Percentiles rank a stretch among this genome's conserved stretches.
These are phyloP conservation scores for Russula foetens DNA, from an alignment of 768 basidiomycete species.

Conservation along the genomic window DNA sequence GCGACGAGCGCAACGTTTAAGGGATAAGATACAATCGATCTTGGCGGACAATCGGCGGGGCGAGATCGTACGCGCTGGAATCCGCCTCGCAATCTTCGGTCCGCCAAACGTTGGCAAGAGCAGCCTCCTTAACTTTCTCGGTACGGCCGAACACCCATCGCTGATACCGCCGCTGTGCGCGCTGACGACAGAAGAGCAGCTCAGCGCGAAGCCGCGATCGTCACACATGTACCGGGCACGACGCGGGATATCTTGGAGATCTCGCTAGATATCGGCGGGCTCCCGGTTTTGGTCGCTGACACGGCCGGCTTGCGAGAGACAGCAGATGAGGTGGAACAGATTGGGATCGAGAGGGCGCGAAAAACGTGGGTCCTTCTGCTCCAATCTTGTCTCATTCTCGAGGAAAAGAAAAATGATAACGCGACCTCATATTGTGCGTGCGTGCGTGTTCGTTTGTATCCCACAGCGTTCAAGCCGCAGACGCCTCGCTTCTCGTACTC, in stretches of 20 bases:
- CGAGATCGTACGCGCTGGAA: conserved; percentile 76
- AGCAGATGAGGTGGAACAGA: conserved; percentile 63
- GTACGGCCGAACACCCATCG: conserved; percentile 28
- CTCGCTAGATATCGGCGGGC: conserved; percentile 80
- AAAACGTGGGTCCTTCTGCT: conserved; percentile 42
- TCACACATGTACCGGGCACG: conserved; percentile 81
- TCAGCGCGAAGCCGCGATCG: conserved; percentile 82
- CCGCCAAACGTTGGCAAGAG: conserved; percentile 96
- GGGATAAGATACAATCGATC: conserved; percentile 43
- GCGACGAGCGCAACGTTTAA: conserved; percentile 40
- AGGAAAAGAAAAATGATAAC: not conserved
- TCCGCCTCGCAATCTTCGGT: conserved; percentile 82
- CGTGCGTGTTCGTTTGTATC: not conserved
- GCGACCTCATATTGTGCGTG: not conserved
- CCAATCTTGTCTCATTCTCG: not conserved
- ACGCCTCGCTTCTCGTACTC: conserved; percentile 74
- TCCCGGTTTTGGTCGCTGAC: conserved; percentile 75
- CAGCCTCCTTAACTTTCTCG: conserved; percentile 76
- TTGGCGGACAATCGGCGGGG: conserved; percentile 68
- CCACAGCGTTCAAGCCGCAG: conserved; percentile 53
- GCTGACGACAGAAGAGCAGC: conserved; percentile 35
- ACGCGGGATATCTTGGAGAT: conserved; percentile 83
- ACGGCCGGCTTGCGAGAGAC: conserved; percentile 78
- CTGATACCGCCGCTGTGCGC: not conserved
- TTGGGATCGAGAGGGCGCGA: conserved; percentile 71